Conservation (phyloP, 352 stramenopile species). For the Phytophthora cajani region DNA sequence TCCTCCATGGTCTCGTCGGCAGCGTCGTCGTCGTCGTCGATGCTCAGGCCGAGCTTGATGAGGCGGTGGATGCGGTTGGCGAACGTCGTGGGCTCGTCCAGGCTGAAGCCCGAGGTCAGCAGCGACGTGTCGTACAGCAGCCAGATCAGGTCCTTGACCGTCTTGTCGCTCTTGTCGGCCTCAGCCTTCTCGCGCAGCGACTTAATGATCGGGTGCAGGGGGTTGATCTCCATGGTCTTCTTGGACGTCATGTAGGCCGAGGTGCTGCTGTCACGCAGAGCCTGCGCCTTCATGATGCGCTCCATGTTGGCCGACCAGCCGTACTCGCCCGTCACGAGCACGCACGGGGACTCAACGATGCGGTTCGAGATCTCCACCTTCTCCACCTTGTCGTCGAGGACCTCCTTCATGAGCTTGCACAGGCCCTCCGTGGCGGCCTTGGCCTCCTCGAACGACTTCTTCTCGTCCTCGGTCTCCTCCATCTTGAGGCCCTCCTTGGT, state of each 20-base stretch:
- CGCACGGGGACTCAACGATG: slow-evolving; percentile 98
- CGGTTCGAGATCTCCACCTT: slow-evolving; percentile 99
- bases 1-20: slow-evolving; percentile 96
- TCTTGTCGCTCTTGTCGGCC: slow-evolving; percentile 99
- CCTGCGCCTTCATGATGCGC: slow-evolving; percentile 99
- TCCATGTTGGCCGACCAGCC: slow-evolving; percentile 99
- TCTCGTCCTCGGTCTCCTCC: slow-evolving; percentile 96
- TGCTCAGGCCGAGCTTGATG: slow-evolving; percentile 98
- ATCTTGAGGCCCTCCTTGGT: slow-evolving; percentile 98
- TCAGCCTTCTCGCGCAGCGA: slow-evolving; percentile 98
- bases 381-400: slow-evolving; percentile 99
- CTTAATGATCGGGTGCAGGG: slow-evolving; percentile 98
- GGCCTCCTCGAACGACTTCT: slow-evolving; percentile 99
- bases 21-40: slow-evolving; percentile 98
- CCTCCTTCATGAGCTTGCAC: slow-evolving; percentile 99
- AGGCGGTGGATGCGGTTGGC: slow-evolving; percentile 99
- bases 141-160: slow-evolving; percentile 99
- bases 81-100: slow-evolving; percentile 99
- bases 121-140: slow-evolving; percentile 99
- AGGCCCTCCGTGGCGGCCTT: slow-evolving; percentile 97
- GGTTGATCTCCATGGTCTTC: slow-evolving; percentile 99
- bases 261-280: slow-evolving; percentile 97
- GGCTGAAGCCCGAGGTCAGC: slow-evolving; percentile 98
- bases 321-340: slow-evolving; percentile 99
- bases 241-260: slow-evolving; percentile 99